These are phyloP conservation scores for Allomyces macrogynus DNA, from an alignment of 192 early-diverging fungal species.

Conservation along the genomic window DNA sequence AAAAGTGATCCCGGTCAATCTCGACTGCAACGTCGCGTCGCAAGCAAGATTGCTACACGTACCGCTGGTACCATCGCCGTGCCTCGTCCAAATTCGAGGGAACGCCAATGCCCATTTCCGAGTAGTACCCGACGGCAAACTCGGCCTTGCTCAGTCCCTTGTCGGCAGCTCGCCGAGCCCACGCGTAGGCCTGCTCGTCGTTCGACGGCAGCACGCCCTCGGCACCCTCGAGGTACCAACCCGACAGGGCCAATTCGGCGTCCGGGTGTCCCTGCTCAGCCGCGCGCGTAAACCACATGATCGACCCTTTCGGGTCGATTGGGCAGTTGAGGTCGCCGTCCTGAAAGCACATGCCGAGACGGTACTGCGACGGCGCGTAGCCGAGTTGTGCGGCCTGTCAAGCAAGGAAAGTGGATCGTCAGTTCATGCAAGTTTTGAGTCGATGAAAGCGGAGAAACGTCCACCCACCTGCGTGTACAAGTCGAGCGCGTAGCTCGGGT, in stretches of 20 bases:
- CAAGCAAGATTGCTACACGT: conserved; percentile 28
- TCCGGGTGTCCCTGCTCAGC: conserved; percentile 81
- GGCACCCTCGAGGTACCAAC: conserved; percentile 93
- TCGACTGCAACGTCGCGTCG: background rate
- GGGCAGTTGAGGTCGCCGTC: conserved; percentile 77
- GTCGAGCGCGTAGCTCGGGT: conserved; percentile 74
- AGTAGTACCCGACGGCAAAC: conserved; percentile 90
- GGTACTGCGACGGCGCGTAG: conserved; percentile 80
- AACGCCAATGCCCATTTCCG: conserved; percentile 57
- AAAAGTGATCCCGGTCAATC: background rate
- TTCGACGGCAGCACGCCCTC: conserved; percentile 73
- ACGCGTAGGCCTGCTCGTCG: conserved; percentile 89
- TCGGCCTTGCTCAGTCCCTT: conserved; percentile 87
- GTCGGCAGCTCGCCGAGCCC: conserved; percentile 91
- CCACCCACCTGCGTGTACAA: conserved; percentile 44
- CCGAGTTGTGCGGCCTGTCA: conserved; percentile 61
- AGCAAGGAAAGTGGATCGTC: too few relatives aligned
- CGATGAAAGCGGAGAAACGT: too few relatives aligned
- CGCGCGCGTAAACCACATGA: conserved; percentile 87
- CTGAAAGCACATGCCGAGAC: conserved; percentile 81
- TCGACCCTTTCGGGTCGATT: conserved; percentile 67
- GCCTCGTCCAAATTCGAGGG: conserved; percentile 62
- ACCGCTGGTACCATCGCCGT: conserved; percentile 54
- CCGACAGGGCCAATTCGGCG: conserved; percentile 79
- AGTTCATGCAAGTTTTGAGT: too few relatives aligned